phyloP scores from a whole-genome alignment of 176 grass and related monocot species.

The Bothriochloa decipiens region DNA sequence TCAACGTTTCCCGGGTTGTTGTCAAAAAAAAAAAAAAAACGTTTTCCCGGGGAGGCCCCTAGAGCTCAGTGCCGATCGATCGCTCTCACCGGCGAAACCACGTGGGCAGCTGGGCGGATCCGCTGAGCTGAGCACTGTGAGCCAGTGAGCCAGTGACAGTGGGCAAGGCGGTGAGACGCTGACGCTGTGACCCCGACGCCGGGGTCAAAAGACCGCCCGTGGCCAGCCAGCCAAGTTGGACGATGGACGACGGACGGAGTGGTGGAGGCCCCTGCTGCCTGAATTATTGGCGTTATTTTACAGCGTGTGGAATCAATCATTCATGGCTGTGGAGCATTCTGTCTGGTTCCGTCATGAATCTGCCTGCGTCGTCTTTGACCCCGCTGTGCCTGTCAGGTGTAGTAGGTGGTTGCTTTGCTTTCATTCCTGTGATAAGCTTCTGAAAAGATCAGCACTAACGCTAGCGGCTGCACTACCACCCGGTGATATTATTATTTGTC shows the following conservation, averaged over 20 bases:
- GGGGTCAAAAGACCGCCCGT: background rate
- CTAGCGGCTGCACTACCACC: too few relatives aligned
- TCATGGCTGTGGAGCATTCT: background rate
- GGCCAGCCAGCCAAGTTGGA: constrained; percentile 38
- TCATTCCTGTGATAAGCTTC: constrained; percentile 13
- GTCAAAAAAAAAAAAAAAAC: too few relatives aligned
- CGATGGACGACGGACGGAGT: background rate
- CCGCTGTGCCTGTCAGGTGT: background rate
- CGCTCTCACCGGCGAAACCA: constrained; percentile 10
- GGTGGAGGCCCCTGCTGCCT: background rate
- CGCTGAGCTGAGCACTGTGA: background rate
- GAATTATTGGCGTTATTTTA: constrained; percentile 36
- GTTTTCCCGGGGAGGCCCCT: too few relatives aligned
- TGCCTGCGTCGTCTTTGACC: constrained; percentile 11
- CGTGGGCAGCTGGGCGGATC: constrained; percentile 17
- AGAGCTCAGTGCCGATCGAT: constrained; percentile 20
- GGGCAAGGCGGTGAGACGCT: background rate
- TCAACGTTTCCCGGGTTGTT: constrained; percentile 12
- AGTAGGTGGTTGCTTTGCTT: constrained; percentile 36
- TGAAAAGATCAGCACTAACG: constrained; percentile 8
- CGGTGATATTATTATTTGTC: too few relatives aligned
- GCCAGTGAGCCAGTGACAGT: background rate
- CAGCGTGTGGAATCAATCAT: constrained; percentile 30
- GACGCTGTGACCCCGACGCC: background rate
- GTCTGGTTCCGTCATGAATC: constrained; percentile 16